Conservation (phyloP, 225 moss, liverwort and hornwort species). For the Antitrichia curtipendula region DNA sequence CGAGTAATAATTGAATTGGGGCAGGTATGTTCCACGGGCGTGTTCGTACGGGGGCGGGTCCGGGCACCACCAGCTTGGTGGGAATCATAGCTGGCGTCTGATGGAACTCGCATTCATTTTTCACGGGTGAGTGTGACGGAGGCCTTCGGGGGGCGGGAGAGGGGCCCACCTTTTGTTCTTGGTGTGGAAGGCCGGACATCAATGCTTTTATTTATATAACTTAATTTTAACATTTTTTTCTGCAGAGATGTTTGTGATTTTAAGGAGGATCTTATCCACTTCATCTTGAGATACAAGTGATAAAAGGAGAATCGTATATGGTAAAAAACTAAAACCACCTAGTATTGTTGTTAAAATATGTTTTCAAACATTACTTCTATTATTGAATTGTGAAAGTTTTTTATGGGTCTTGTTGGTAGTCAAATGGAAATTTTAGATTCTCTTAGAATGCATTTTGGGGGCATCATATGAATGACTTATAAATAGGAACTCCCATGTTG, state of each 20-base stretch:
- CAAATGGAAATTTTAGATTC: accelerated
- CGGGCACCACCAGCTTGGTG: not conserved
- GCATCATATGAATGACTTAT: not conserved
- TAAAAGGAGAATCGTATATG: not conserved
- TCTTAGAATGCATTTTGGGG: not conserved
- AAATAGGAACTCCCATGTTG: accelerated
- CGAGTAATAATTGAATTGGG: not conserved
- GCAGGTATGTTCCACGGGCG: not conserved
- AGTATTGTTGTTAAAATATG: accelerated
- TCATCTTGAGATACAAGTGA: no score
- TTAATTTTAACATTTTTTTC: not conserved
- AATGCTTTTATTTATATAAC: not conserved
- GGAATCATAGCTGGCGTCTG: not conserved
- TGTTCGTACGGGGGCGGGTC: not conserved
- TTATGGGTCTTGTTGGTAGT: not conserved
- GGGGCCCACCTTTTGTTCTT: not conserved
- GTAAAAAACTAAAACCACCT: no score
- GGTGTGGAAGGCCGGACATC: no score
- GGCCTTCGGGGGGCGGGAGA: not conserved
- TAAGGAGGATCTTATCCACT: not conserved
- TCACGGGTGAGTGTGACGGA: not conserved
- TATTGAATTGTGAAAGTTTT: not conserved
- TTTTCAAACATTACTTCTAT: not conserved
- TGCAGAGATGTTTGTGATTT: not conserved
- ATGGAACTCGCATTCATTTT: not conserved